Evolutionary conservation across 148 eudicot genomes (phyloP).

Genomic region (Spergularia marina): DNA sequence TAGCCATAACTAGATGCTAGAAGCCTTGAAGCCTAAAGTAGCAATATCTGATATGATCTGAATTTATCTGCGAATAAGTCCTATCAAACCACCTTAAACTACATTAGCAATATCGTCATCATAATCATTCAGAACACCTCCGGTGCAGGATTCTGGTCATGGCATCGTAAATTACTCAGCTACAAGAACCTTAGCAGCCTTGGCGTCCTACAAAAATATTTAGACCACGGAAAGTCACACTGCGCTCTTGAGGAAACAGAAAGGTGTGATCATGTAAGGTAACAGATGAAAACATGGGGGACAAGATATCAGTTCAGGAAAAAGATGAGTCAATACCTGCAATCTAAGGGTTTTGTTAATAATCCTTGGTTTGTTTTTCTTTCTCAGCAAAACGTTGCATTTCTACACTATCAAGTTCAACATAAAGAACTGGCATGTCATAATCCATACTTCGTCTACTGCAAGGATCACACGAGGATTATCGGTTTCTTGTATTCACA

Average conservation of each 20-base stretch:
- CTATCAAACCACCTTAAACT: background rate
- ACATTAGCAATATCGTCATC: background rate
- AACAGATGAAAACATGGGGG: background rate
- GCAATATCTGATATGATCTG: too few relatives aligned
- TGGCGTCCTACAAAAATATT: background rate
- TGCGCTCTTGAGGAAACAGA: background rate
- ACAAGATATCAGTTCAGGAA: background rate
- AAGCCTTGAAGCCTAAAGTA: background rate
- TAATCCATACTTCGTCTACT: conserved; percentile 11
- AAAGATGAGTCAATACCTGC: conserved; percentile 7
- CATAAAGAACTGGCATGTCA: conserved; percentile 16
- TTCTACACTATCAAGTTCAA: background rate
- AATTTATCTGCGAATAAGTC: too few relatives aligned
- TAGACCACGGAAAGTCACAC: background rate
- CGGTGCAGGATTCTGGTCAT: background rate
- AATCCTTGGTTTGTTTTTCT: conserved; percentile 2
- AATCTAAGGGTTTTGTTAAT: background rate
- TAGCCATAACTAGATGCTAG: background rate
- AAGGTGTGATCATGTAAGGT: background rate
- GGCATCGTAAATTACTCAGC: background rate
- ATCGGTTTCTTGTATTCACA: background rate
- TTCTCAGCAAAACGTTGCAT: background rate
- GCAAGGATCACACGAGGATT: background rate
- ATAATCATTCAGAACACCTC: background rate
- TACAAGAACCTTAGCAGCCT: background rate